Evolutionary conservation across 2,329 filamentous ascomycete species (phyloP), one percentile per base, ranked within the genome.

Genomic region (Colletotrichum sansevieriae): DNA sequence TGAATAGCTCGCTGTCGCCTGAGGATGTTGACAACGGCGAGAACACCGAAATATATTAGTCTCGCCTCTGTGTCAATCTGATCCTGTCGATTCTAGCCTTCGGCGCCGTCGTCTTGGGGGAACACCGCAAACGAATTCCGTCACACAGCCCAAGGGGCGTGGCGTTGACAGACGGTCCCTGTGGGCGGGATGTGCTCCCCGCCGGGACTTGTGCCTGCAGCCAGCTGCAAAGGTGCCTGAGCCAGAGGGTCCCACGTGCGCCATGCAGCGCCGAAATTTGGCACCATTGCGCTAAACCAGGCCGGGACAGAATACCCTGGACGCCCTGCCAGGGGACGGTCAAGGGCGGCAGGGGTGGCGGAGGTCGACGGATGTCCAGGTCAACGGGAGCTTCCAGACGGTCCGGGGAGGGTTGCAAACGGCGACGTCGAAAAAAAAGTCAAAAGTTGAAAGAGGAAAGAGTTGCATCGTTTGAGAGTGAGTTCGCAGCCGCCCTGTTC

Each of bases 221-320:
- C 67, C 52, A 47, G 63, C 67, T 68, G 64, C 63, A 70, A 39
- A 67, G 67, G 33, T 68, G 63, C 57, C 57, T 70, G 51, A 68
- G 66, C 63, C 56, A 62, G 58, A 63, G 29, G 13, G 46, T 62
- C 57, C 67, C 67, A 70, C 67, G 63, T 70, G 67, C 51, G 63
- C 58, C 58, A 54, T 70, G 67, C 67, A 70, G 63, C 67, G 33
- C 57, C 64, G 54, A 68, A 68, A 54, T 70, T 70, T 65, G 51
- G 52, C 57, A 63, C 52, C 47, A 57, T 43, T 68, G 62, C 56
- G 62, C 62, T 65, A 60, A 51, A 39, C 65, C 49, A 20, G 39
- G 49, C 47, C 55, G 44, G 63, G n/a, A 55, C 33, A 35, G 47
- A 63, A 33, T 47, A 56, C 47, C 62, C 55, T 47, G 54, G 65